phyloP scores from a whole-genome alignment of 768 basidiomycete species.

The Porpolomopsis calyptriformis region DNA sequence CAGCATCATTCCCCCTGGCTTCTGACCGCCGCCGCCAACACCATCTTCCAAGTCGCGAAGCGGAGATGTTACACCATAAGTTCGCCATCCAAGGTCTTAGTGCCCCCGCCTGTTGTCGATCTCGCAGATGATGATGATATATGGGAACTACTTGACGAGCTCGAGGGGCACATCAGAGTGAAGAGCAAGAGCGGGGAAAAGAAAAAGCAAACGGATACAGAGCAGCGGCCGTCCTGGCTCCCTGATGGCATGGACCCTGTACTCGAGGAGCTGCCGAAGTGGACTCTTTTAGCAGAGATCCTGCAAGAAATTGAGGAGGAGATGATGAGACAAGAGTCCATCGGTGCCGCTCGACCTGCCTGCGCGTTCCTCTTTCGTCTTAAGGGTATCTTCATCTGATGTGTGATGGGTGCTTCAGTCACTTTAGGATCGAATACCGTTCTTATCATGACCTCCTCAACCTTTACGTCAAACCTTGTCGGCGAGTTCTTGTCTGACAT shows the following conservation, averaged over 20 bases:
- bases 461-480: conserved; percentile 61
- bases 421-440: conserved; percentile 59
- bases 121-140: conserved; percentile 54
- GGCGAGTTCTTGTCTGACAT: conserved; percentile 70
- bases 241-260: conserved; percentile 75
- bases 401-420: conserved; percentile 14
- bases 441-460: conserved; percentile 81
- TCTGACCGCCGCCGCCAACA: conserved; percentile 82
- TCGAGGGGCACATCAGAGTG: conserved; percentile 28
- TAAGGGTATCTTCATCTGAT: neutral
- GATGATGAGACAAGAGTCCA: conserved; percentile 50
- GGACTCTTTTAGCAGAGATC: conserved; percentile 76
- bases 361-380: conserved; percentile 11
- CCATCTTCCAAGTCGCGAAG: conserved; percentile 73
- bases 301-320: conserved; percentile 87
- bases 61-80: conserved; percentile 64
- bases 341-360: conserved; percentile 17
- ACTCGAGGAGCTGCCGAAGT: conserved; percentile 92
- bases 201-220: conserved; percentile 14
- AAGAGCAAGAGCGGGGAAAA: conserved; percentile 14
- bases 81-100: conserved; percentile 15
- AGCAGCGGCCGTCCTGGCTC: conserved; percentile 45
- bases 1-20: conserved; percentile 82
- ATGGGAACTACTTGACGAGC: conserved; percentile 63
- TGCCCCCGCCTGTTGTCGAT: conserved; percentile 25